phyloP scores from a whole-genome alignment of 2,329 filamentous ascomycete genomes.

The Lachnellula suecica region DNA sequence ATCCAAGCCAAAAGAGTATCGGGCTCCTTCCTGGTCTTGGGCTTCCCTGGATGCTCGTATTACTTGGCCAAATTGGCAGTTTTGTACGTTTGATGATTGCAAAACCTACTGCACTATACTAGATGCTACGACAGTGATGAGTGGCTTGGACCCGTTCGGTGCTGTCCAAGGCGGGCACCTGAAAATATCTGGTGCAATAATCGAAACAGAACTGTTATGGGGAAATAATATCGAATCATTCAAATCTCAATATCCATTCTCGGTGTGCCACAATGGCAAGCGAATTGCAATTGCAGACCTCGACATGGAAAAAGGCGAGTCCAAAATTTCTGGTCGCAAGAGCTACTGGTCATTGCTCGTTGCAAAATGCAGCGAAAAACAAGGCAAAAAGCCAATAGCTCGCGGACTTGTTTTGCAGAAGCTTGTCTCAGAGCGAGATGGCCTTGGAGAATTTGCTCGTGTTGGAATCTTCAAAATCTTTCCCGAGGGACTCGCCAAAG shows the following conservation, averaged over 20 bases:
- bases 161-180: conserved; percentile 12
- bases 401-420: conserved; percentile 5
- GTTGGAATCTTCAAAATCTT: conserved; percentile 4
- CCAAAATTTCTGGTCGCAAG: neutral
- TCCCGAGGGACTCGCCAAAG: no score
- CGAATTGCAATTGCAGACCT: neutral
- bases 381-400: neutral
- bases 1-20: neutral
- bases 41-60: conserved; percentile 11
- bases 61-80: conserved; percentile 7
- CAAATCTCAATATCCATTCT: neutral
- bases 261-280: neutral
- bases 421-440: neutral
- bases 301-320: neutral
- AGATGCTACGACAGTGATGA: conserved; percentile 6
- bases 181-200: conserved; percentile 1
- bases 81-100: conserved; percentile 1
- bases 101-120: conserved; percentile 7
- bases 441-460: neutral
- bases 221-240: neutral
- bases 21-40: conserved; percentile 19
- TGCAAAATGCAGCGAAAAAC: conserved; percentile 2
- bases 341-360: neutral
- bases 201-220: neutral
- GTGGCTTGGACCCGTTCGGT: conserved; percentile 15